Base-by-base conservation (phyloP, 371 early-diverging fungal species). In the Nosema muscidifuracis region DNA sequence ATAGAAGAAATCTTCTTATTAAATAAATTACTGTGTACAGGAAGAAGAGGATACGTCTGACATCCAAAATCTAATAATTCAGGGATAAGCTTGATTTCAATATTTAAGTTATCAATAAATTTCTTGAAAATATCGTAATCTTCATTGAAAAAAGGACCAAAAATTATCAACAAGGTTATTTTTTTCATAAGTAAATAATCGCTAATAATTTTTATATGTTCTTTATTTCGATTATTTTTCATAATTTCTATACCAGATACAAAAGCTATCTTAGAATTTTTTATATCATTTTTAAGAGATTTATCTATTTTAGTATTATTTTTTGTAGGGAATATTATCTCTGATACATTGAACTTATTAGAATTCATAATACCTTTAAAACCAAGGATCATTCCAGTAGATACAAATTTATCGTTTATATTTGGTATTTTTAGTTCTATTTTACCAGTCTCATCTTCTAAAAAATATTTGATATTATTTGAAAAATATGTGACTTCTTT, bases 361-460 rank as follows among this genome's bases (percentile, higher is more conserved):
- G 30, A 34, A 15, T 40, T 28, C 9, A 36, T 30, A n/a, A 2
- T 28, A 13, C 77, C 77, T 0, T 47, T 0, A 57, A 73, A 58
- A 67, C 77, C 73, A n/a, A 77, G 18, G 28, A 56, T 36, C 73
- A 73, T 73, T 44, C 77, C 77, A 6, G 77, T 77, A 15, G 51
- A 36, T 67, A 76, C 16, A 51, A 67, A 57, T 50, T 57, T 40
- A 0, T 24, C 10, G 44, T 26, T 3, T 0, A 18, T 53, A 20
- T 61, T 22, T 34, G 0, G 26, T 34, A 77, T 38, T 63, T 65
- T 30, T 31, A 77, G 0, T 40, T 67, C 67, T 22, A 71, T 42
- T 40, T 42, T 77, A 2, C 77, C 70, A 18, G 63, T 65, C n/a
- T 64, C 67, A 43, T 77, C 77, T 33, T 77, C 77, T 43, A 72